Base-by-base conservation (phyloP, 2,329 filamentous ascomycete species). In the Ustilaginoidea virens region DNA sequence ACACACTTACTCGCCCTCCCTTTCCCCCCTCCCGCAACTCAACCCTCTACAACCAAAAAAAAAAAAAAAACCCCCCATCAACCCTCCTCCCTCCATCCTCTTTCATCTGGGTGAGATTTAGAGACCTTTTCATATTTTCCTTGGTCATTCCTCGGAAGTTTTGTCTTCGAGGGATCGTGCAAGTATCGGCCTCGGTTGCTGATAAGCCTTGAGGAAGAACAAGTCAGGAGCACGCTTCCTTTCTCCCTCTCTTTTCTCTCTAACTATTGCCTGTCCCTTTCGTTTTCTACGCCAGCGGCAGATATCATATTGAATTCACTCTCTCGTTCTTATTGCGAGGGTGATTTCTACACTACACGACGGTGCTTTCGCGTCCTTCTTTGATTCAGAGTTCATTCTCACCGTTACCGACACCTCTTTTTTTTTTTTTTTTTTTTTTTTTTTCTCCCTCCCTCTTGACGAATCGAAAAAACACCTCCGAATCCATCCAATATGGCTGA, bases 401-500 rank as follows among this genome's bases (percentile, higher is more conserved):
- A 7, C n/a, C n/a, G 7, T 24, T 12, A 12, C n/a, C 22, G 22
- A 24, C 8, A 12, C 8, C 8, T 12, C n/a, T 5, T 5, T 24
- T 24, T 12, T 12, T 10, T 12, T 10, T 3, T 12, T 5, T 10
- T 13, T 13, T 24, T 12, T 11, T 13, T 10, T 24, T 13, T 24
- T 24, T 24, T n/a, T n/a, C n/a, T n/a, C 18, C 12, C 7, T 20
- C 15, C 20, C 28, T 19, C n/a, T 14, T 20, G 13, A 25, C 23
- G 20, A 27, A 6, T 18, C 17, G 29, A 22, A 25, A 17, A 12
- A 24, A 21, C 5, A 25, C 9, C 4, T 27, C 13, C 9, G 11
- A 10, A n/a, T 17, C 14, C 10, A 27, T 45, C 46, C 46, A 76
- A 56, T 51, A 85, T 85, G 79, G 79, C 79, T 54, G 78, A 82